These are phyloP conservation scores for Knoxdaviesia proteae DNA, from an alignment of 2,329 filamentous ascomycete genomes.

Conservation along the genomic window DNA sequence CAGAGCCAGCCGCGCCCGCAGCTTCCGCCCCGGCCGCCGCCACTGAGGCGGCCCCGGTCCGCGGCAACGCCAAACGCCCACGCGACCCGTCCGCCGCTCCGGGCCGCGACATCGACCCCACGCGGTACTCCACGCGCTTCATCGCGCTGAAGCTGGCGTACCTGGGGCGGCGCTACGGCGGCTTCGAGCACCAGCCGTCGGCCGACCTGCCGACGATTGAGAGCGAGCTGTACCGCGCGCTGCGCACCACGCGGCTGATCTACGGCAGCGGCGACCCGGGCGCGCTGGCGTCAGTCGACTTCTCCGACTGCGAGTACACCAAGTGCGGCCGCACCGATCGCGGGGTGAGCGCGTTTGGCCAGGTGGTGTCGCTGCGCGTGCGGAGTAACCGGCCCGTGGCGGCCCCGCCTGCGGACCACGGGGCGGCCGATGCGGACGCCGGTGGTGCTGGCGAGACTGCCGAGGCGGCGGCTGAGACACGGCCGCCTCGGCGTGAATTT, in stretches of 20 bases:
- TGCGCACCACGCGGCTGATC: conserved; percentile 66
- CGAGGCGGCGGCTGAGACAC: conserved; percentile 4
- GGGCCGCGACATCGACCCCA: conserved; percentile 43
- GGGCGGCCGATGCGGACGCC: conserved; percentile 5
- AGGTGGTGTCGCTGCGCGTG: conserved; percentile 71
- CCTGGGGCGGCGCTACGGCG: conserved; percentile 75
- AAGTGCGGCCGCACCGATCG: conserved; percentile 89
- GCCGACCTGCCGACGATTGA: conserved; percentile 66
- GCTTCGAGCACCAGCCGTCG: conserved; percentile 68
- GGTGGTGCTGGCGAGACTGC: conserved; percentile 2
- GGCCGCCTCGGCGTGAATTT: conserved; percentile 18
- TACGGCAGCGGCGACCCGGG: conserved; percentile 28
- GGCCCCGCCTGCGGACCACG: conserved; percentile 10
- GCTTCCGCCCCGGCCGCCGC: not conserved
- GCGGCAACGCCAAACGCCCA: too few relatives aligned
- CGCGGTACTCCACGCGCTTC: conserved; percentile 60
- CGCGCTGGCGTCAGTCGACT: conserved; percentile 44
- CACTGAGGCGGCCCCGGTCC: not conserved
- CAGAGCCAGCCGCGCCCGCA: conserved; percentile 3
- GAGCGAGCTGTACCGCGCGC: conserved; percentile 79
- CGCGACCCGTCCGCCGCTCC: too few relatives aligned
- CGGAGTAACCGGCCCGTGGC: conserved; percentile 52
- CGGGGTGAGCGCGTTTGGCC: conserved; percentile 90
- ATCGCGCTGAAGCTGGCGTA: conserved; percentile 92
- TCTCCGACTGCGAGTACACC: conserved; percentile 71